These are phyloP conservation scores for Lachnellula occidentalis DNA, from an alignment of 2,329 filamentous ascomycete species.

Conservation along the genomic window DNA sequence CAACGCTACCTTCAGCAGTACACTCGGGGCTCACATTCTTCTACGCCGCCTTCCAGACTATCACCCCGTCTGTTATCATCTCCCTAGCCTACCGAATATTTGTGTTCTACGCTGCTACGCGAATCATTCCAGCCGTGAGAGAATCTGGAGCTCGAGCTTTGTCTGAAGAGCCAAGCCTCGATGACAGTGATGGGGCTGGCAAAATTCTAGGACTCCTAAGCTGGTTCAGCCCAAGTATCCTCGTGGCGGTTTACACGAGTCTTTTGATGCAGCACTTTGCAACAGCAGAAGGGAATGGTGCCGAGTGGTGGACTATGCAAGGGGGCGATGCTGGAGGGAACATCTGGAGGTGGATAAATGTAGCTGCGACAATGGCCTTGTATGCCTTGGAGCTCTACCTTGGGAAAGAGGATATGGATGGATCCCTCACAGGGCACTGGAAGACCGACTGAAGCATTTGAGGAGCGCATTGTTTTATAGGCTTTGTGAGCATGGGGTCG, in stretches of 20 bases:
- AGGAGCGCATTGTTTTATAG: neutral
- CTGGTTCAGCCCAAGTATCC: conserved; percentile 90
- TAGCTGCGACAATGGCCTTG: conserved; percentile 79
- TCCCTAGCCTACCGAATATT: conserved; percentile 90
- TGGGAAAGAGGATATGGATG: conserved; percentile 74
- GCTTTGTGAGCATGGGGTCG: neutral
- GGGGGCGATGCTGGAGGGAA: conserved; percentile 79
- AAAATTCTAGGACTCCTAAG: conserved; percentile 77
- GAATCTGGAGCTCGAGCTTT: conserved; percentile 79
- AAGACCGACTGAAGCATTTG: conserved; percentile 70
- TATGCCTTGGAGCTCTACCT: conserved; percentile 90
- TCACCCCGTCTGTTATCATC: conserved; percentile 93
- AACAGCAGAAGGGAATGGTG: conserved; percentile 59
- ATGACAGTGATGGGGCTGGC: conserved; percentile 78
- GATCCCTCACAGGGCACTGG: conserved; percentile 73
- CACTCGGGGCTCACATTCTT: conserved; percentile 82
- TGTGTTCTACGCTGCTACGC: conserved; percentile 90
- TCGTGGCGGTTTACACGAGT: conserved; percentile 95
- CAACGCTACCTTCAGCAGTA: conserved; percentile 75
- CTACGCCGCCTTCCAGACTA: conserved; percentile 87
- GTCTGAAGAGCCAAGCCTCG: conserved; percentile 77
- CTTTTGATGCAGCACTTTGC: conserved; percentile 93
- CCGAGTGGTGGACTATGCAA: conserved; percentile 78
- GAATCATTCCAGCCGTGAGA: conserved; percentile 90
- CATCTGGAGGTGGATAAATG: conserved; percentile 89